Evolutionary conservation across 2,329 filamentous ascomycete genomes (phyloP), one percentile per base, ranked within the genome.

Genomic region (Metarhizium robertsii): DNA sequence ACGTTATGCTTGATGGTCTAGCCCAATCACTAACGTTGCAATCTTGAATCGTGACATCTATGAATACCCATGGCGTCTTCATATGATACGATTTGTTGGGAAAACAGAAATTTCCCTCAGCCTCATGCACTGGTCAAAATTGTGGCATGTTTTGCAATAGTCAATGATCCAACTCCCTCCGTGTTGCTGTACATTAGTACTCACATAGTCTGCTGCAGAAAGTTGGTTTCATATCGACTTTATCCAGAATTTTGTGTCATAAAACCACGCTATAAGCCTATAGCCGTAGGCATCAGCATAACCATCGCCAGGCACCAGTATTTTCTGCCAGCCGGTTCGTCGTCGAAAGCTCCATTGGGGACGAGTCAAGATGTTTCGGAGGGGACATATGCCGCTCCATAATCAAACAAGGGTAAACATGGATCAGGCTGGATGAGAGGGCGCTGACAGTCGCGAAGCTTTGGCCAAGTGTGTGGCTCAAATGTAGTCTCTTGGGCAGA

Each of bases 231-330:
- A 46, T 46, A 13, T 46, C 43, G 18, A 10, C n/a, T 29, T 25
- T 10, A 48, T 25, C 10, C 47, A 50, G 5, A 34, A 48, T 25
- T 25, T 29, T 50, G 4, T 34, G 8, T 16, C n/a, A 43, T 11
- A 16, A 32, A 52, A n/a, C 20, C 25, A 29, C 20, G 13, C 14
- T 42, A 16, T 49, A 51, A 51, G 48, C 54, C 29, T 18, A 52
- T 55, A 52, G 5, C 32, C 43, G 46, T 52, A 52, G 54, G 54
- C 54, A 53, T 16, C 54, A 47, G 50, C 5, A 43, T 55, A 32
- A 14, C 13, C 8, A 53, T 25, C 34, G n/a, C 50, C 11, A 52
- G 54, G 54, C 54, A 55, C 51, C 54, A 18, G 25, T 40, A n/a
- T 52, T 52, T 52, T 42, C 43, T 18, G n/a, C 43, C 50, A 55